Conservation (phyloP, 2,329 filamentous ascomycete genomes). For the Akanthomyces lecanii region DNA sequence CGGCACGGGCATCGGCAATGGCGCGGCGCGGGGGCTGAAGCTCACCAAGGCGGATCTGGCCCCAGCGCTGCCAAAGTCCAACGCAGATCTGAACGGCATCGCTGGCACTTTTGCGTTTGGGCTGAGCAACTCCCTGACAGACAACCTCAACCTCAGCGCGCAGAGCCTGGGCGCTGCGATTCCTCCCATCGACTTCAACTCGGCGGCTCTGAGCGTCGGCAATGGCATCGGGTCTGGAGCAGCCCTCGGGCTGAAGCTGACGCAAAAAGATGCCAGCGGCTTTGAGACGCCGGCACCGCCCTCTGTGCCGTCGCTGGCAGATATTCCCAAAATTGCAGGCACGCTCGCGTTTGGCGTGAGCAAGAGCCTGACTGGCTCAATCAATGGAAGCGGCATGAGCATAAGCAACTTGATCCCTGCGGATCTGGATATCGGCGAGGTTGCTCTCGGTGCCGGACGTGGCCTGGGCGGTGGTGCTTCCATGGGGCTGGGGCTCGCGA, state of each 20-base stretch:
- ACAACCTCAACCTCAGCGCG: slow-evolving; percentile 14
- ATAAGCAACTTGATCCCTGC: background rate
- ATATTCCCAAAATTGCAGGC: background rate
- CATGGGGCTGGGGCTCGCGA: background rate
- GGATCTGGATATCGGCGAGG: background rate
- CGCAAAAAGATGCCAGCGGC: background rate
- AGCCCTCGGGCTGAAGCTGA: slow-evolving; percentile 1
- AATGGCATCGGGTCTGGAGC: slow-evolving; percentile 3
- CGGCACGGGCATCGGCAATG: slow-evolving; percentile 19
- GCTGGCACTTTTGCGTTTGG: slow-evolving; percentile 20
- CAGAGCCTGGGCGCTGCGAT: background rate
- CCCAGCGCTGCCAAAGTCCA: background rate
- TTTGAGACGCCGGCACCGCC: background rate
- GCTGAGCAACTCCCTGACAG: slow-evolving; percentile 19
- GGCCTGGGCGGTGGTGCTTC: slow-evolving; percentile 8
- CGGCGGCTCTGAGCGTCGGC: slow-evolving; percentile 4
- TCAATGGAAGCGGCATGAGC: slow-evolving; percentile 2
- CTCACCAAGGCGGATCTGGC: slow-evolving; percentile 12
- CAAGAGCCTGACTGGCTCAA: slow-evolving; percentile 2
- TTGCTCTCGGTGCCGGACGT: background rate
- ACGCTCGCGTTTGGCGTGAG: slow-evolving; percentile 10
- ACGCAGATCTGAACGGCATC: slow-evolving; percentile 13
- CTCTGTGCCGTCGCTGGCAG: background rate
- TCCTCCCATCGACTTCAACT: slow-evolving; percentile 3
- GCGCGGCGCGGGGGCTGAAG: slow-evolving; percentile 19